phyloP scores from a whole-genome alignment of 2,329 filamentous ascomycete genomes.

The Trichophyton mentagrophytes region DNA sequence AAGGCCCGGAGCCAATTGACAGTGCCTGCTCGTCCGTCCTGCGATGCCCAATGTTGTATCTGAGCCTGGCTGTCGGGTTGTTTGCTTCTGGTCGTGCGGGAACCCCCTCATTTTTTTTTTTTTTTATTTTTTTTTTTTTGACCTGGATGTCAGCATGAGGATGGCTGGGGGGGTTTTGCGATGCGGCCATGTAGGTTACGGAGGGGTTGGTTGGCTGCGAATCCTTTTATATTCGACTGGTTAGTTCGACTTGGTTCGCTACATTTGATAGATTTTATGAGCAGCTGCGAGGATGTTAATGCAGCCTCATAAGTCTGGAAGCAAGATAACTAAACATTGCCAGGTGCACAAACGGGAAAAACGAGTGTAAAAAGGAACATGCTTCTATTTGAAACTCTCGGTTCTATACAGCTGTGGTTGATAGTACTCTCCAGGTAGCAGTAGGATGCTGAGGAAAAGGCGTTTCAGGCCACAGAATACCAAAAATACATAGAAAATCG shows the following conservation, averaged over 20 bases:
- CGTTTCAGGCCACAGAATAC: constrained; percentile 1
- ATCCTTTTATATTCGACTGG: too few relatives aligned
- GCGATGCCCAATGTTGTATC: not conserved
- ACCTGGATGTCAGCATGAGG: not conserved
- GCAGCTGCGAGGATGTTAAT: not conserved
- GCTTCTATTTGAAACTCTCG: constrained; percentile 9
- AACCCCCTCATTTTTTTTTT: not conserved
- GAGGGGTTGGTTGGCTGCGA: too few relatives aligned
- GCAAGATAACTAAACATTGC: not conserved
- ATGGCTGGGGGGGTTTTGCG: not conserved
- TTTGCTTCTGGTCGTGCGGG: not conserved
- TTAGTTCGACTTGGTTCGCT: not conserved
- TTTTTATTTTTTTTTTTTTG: too few relatives aligned
- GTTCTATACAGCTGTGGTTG: constrained; percentile 11
- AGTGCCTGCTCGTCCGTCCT: not conserved
- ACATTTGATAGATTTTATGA: not conserved
- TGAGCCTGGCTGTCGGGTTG: not conserved
- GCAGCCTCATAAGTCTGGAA: not conserved
- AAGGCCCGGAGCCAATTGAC: not conserved
- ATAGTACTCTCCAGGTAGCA: not conserved
- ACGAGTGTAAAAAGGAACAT: constrained; percentile 2
- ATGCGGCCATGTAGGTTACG: not conserved
- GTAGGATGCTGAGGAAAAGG: not conserved
- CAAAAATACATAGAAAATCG: constrained; percentile 6
- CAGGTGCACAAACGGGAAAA: not conserved